These are phyloP conservation scores for Litchi chinensis DNA, from an alignment of 345 rosid species.

Conservation along the genomic window DNA sequence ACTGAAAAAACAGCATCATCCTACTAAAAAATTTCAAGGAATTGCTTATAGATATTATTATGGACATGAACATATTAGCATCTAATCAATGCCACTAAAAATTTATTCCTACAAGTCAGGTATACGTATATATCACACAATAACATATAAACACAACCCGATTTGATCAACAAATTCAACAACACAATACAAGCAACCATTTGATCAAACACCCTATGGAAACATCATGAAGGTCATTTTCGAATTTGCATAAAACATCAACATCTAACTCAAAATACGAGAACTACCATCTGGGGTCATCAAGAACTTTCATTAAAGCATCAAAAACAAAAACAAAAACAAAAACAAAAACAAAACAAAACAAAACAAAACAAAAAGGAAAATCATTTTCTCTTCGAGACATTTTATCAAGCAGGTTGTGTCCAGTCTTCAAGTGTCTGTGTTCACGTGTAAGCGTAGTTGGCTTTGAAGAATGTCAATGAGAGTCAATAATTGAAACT, in stretches of 20 bases:
- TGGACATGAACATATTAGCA: neutral
- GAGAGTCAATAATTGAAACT: slow-evolving; percentile 44
- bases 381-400: slow-evolving; percentile 61
- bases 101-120: neutral
- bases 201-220: slow-evolving; percentile 72
- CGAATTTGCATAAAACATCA: slow-evolving; percentile 56
- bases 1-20: neutral
- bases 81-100: neutral
- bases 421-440: slow-evolving; percentile 71
- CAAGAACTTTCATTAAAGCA: slow-evolving; percentile 46
- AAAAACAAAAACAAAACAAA: too few species aligned
- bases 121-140: neutral
- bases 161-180: slow-evolving; percentile 57
- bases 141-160: neutral
- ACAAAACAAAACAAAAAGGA: too few species aligned
- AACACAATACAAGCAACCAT: slow-evolving; percentile 79
- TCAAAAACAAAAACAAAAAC: slow-evolving; percentile 37
- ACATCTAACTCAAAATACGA: slow-evolving; percentile 75
- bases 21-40: neutral
- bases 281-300: slow-evolving; percentile 63
- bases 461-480: slow-evolving; percentile 52
- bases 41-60: neutral
- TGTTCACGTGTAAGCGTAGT: slow-evolving; percentile 49
- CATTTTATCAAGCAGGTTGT: slow-evolving; percentile 74
- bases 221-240: slow-evolving; percentile 62